Conservation (phyloP, 495 filamentous ascomycete genomes). For the Aspergillus bertholletiae region DNA sequence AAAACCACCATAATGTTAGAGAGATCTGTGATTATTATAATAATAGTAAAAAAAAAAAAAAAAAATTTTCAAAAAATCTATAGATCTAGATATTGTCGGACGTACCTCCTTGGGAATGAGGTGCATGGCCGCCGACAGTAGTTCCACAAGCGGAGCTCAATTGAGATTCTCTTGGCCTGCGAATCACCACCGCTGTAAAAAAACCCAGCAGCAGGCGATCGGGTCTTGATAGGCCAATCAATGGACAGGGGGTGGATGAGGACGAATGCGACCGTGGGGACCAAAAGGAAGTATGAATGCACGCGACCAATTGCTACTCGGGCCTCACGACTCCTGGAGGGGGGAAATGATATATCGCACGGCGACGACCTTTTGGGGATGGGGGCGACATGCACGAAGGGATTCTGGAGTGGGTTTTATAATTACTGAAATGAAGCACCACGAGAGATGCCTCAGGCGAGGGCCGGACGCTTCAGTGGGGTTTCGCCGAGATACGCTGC, state of each 20-base stretch:
- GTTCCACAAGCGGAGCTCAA: not conserved
- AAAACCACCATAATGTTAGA: not conserved
- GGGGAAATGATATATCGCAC: too few species aligned
- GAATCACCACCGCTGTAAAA: conserved; percentile 3
- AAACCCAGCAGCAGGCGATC: conserved; percentile 5
- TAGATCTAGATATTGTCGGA: conserved; percentile 8
- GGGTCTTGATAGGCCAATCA: conserved; percentile 10
- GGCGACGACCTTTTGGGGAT: too few species aligned
- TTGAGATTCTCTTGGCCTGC: conserved; percentile 10
- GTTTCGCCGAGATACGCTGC: conserved; percentile 11
- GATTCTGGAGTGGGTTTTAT: not conserved
- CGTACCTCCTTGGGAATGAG: conserved; percentile 81
- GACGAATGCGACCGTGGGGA: too few species aligned
- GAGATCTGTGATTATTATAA: not conserved
- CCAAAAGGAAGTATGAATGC: not conserved
- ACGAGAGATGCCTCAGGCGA: conserved; percentile 5
- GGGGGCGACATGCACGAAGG: not conserved
- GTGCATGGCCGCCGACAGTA: conserved; percentile 57
- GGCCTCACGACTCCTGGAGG: too few species aligned
- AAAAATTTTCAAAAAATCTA: not conserved
- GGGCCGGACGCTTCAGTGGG: conserved; percentile 10
- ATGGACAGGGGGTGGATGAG: not conserved
- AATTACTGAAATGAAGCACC: conserved; percentile 2
- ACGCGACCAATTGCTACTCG: not conserved
- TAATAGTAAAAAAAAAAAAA: not conserved